Evolutionary conservation across 148 eudicot species (phyloP), one percentile per base, ranked within the genome.

Genomic region (Fagopyrum homotropicum): DNA sequence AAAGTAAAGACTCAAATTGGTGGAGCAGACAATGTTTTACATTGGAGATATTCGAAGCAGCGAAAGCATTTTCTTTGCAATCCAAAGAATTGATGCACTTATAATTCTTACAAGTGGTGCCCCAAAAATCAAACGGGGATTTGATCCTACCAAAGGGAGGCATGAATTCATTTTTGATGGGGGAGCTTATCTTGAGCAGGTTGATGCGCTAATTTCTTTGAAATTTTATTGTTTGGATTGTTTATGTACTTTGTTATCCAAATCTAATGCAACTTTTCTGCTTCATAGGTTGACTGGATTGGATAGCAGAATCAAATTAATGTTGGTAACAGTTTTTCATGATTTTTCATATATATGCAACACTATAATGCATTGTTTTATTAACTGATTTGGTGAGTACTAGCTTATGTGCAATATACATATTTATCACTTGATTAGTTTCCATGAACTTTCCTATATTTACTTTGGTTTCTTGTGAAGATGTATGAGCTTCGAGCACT

Each of bases 301-400:
- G 98, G 98, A 76, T 97, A 95, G 83, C 90, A 92, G 85, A 92
- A 92, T 84, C 97, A 95, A 83, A 92, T 95, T 40, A 93, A 95
- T 84, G 98, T 90, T 77, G 98, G 97, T 92, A 72, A 79, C 88
- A 1, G 45, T 64, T 35, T 7, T 12, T 35, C 70, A 35, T 64
- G 6, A 12, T 4, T 64, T 64, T 30, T 9, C 6, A 12, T 77
- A 16, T 22, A 22, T 35, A n/a, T 75, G 10, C 29, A 22, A 40
- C 46, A 64, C 70, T 35, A 5, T 6, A 14, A 64, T 64, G 7
- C 2, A 3, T 30, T 35, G 43, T 77, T 26, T 15, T 73, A 48
- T 45, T 30, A 55, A 40, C 71, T 69, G 40, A 68, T 86, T 68
- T 17, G 55, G 22, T 64, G 40, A 35, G 40, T 35, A 35, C 3